Evolutionary conservation across 208 protist genomes (phyloP).

Genomic region (Trichomonas gallinae): DNA sequence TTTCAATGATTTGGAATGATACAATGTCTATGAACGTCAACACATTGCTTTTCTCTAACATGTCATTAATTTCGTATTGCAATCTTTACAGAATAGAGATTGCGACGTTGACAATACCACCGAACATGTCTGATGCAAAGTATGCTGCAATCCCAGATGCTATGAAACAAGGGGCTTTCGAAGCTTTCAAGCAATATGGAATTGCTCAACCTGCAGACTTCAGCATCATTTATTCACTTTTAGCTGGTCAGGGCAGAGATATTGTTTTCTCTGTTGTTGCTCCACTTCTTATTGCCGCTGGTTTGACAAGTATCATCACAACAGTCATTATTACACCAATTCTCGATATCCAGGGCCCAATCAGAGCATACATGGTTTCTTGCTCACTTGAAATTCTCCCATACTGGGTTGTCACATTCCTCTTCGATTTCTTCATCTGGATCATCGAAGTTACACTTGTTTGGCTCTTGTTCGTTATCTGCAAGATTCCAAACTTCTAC

Average conservation of each 20-base stretch:
- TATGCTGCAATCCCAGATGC: neutral
- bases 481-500: neutral
- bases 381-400: neutral
- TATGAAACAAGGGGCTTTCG: neutral
- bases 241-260: neutral
- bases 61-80: neutral
- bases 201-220: neutral
- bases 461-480: neutral
- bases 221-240: neutral
- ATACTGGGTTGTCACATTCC: slow-evolving; percentile 8
- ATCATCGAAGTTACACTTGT: neutral
- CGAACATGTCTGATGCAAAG: neutral
- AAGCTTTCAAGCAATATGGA: neutral
- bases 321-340: neutral
- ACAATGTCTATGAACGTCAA: neutral
- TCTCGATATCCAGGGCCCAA: neutral
- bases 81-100: neutral
- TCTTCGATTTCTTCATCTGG: neutral
- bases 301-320: neutral
- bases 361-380: neutral
- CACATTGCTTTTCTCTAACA: neutral
- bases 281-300: neutral
- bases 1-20: neutral
- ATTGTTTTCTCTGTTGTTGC: neutral
- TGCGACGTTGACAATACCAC: neutral